Base-by-base conservation (phyloP, 129 eudicot species). In the Flaveria robusta region DNA sequence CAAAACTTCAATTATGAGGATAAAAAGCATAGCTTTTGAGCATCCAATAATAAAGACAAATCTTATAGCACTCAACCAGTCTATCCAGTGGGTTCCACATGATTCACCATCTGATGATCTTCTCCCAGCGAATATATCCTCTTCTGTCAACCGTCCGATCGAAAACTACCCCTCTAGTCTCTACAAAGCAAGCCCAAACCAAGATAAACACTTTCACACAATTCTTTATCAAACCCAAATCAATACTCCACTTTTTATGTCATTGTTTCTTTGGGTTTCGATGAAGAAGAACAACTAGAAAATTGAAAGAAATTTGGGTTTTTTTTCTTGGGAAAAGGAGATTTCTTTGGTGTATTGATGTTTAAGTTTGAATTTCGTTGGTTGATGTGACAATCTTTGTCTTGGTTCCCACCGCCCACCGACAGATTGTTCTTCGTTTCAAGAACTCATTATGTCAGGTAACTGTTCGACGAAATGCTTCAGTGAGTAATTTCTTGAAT, bases 61-160 rank as follows among this genome's bases (percentile, higher is more conserved):
- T 78, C 71, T 71, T 15, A 54, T 9, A 24, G n/a, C 39, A 34
- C 39, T 34, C 39, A 34, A 34, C 39, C 59, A 29, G 34, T 23
- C 47, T 50, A 9, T 16, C 22, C 11, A 15, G 67, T 79, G 78
- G 83, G 78, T 26, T 42, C 83, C 78, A 79, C 83, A 71, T 79
- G 73, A 79, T 79, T 71, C 78, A 71, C 59, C 54, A 5, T 34
- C 39, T 5, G 39, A 34, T 34, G 39, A 34, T 34, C 7, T 34
- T 34, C 55, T 65, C 66, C 83, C 74, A 62, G 79, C 75, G 63
- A 80, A 73, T 80, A 80, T 73, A 67, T 80, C 83, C 75, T 52
- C 69, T 4, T 73, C 29, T 19, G 1, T 56, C 70, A 73, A 51
- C 83, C 83, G 79, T 80, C 79, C 83, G 83, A 73, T 80, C 43